These are phyloP conservation scores for Pluteus cervinus DNA, from an alignment of 768 basidiomycete species.

Conservation along the genomic window DNA sequence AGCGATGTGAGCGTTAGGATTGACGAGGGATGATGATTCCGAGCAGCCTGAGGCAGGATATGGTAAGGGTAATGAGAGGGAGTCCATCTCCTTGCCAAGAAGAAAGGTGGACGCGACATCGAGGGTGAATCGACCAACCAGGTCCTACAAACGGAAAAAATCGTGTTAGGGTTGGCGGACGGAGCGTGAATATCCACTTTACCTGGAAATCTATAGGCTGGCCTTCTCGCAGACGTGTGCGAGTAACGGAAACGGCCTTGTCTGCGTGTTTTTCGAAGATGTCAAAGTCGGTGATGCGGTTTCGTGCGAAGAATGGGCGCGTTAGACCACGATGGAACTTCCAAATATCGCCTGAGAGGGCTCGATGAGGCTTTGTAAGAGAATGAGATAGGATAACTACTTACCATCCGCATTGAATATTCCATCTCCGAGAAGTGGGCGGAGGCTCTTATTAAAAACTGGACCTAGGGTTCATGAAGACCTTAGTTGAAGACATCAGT, in stretches of 20 bases:
- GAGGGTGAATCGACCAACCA: constrained; percentile 47
- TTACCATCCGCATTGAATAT: constrained; percentile 61
- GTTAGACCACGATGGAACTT: constrained; percentile 47
- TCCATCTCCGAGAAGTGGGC: constrained; percentile 42
- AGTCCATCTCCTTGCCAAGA: too few species aligned
- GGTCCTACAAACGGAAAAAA: constrained; percentile 25
- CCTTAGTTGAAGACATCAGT: constrained; percentile 1
- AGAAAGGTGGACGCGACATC: constrained; percentile 43
- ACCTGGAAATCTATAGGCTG: constrained; percentile 61
- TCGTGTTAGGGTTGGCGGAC: neutral
- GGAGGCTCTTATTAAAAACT: constrained; percentile 17
- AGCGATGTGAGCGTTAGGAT: constrained; percentile 16
- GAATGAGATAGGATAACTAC: too few species aligned
- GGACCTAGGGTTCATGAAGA: constrained; percentile 3
- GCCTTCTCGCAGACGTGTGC: constrained; percentile 36
- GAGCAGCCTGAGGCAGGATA: too few species aligned
- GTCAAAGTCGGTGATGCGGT: constrained; percentile 54
- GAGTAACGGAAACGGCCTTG: too few species aligned
- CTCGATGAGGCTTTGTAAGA: neutral
- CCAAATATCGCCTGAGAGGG: too few species aligned
- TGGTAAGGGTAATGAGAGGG: constrained; percentile 13
- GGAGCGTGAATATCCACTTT: too few species aligned
- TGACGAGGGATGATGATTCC: constrained; percentile 18
- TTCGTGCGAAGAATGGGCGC: constrained; percentile 61
- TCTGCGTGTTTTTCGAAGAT: constrained; percentile 52